phyloP scores from a whole-genome alignment of 352 stramenopile genomes.

The Phytophthora megakarya region DNA sequence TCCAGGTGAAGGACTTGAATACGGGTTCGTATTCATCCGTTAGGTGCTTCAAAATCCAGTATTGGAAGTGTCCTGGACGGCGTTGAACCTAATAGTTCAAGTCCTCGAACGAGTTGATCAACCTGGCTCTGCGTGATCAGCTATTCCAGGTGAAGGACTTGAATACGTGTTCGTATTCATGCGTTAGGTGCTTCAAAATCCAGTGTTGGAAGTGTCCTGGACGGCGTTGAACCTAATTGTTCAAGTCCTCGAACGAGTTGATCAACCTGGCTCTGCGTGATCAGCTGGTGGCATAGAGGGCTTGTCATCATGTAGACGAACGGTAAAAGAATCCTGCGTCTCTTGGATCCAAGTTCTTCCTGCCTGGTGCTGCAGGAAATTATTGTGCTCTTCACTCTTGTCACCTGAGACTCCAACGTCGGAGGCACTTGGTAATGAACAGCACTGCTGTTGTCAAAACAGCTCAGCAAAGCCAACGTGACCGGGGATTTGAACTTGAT shows the following conservation, averaged over 20 bases:
- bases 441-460: too few species aligned
- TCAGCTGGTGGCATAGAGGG: slow-evolving; percentile 13
- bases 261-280: background rate
- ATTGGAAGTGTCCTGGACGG: background rate
- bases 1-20: too few species aligned
- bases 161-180: background rate
- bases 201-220: background rate
- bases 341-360: too few species aligned
- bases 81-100: background rate
- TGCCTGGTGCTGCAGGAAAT: too few species aligned
- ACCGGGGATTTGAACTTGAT: background rate
- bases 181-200: background rate
- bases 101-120: background rate
- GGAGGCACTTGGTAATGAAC: too few species aligned
- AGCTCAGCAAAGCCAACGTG: background rate
- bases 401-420: too few species aligned
- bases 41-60: background rate
- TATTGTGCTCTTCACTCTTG: background rate
- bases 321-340: background rate
- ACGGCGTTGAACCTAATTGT: background rate
- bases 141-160: too few species aligned
- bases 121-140: slow-evolving; percentile 7
- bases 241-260: background rate
- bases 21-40: background rate
- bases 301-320: background rate